Evolutionary conservation across 176 grass and related monocot species (phyloP).

Genomic region (Saccharum officinarum): DNA sequence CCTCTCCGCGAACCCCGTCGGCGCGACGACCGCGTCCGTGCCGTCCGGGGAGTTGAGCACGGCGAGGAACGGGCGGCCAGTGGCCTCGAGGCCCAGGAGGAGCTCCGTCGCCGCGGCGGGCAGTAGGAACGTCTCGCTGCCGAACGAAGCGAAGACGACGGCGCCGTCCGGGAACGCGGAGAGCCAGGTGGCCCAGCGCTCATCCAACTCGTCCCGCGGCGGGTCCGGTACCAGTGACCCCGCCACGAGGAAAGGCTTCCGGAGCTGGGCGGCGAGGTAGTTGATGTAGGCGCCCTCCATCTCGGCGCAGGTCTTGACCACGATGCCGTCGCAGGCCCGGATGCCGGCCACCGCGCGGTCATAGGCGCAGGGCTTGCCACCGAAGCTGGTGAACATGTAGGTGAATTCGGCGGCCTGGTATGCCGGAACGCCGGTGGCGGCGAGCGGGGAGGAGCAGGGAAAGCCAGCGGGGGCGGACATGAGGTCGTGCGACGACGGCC

Average conservation of each 20-base stretch:
- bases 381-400: constrained; percentile 31
- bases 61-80: no score
- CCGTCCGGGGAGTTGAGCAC: no score
- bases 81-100: no score
- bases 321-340: constrained; percentile 9
- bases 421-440: neutral
- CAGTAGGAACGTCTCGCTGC: constrained; percentile 50
- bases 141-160: constrained; percentile 52
- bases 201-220: neutral
- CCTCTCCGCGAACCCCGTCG: constrained; percentile 36
- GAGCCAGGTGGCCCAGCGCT: no score
- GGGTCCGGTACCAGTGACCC: constrained; percentile 36
- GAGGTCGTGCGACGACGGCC: neutral
- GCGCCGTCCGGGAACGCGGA: neutral
- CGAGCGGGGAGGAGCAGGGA: neutral
- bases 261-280: constrained; percentile 25
- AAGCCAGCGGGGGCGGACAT: constrained; percentile 28
- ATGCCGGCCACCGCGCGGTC: neutral
- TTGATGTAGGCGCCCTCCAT: constrained; percentile 40
- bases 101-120: constrained; percentile 25
- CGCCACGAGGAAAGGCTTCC: constrained; percentile 20
- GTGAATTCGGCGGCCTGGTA: constrained; percentile 39
- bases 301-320: constrained; percentile 43
- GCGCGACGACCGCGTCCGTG: neutral
- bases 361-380: neutral